Conservation (phyloP, 306 rosid species). For the Citrullus mucosospermus region DNA sequence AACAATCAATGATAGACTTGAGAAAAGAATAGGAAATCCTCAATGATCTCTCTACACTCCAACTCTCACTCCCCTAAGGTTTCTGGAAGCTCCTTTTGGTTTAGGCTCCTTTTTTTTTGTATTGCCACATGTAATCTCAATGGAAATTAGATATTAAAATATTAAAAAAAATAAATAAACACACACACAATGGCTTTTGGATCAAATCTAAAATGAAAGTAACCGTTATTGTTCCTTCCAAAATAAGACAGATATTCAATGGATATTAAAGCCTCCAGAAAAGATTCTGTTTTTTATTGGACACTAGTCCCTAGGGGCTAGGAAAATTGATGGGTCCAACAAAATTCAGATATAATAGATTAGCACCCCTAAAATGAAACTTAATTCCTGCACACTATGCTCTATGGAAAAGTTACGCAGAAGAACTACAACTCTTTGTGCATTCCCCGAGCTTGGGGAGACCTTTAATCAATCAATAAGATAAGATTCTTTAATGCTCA, state of each 20-base stretch:
- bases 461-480: background rate
- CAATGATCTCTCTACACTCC: background rate
- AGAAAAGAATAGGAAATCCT: background rate
- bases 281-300: background rate
- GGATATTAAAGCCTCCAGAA: background rate
- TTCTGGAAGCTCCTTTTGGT: background rate
- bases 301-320: background rate
- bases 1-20: background rate
- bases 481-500: background rate
- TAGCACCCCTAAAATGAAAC: background rate
- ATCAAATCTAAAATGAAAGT: too few relatives aligned
- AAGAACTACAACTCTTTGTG: background rate
- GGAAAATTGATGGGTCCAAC: background rate
- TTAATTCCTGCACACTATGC: background rate
- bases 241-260: background rate
- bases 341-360: too few relatives aligned
- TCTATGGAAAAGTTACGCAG: background rate
- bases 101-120: background rate
- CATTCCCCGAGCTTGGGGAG: background rate
- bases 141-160: too few relatives aligned
- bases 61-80: background rate
- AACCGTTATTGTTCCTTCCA: background rate
- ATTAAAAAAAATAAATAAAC: too few relatives aligned
- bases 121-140: background rate
- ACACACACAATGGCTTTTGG: too few relatives aligned